Base-by-base conservation (phyloP, 768 basidiomycete species). In the Boletellus emodensis region DNA sequence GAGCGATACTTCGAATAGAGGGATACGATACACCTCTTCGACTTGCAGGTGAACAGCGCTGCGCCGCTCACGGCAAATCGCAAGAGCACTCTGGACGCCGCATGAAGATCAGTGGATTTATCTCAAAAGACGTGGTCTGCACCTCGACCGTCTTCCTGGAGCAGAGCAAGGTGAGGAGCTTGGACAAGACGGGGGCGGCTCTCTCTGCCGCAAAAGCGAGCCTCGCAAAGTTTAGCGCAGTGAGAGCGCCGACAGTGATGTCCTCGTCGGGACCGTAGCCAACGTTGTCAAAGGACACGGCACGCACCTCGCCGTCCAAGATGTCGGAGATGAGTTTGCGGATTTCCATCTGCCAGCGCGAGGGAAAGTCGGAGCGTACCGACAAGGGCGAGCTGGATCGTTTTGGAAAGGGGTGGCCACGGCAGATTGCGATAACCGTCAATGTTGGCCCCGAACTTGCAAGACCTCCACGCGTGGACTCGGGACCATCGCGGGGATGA, bases 161-260 rank as follows among this genome's bases (percentile, higher is more conserved):
- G 38, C 37, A 52, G 9, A 66, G 40, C 18, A 14, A 44, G 4
- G 30, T 14, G 9, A 65, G 26, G n/a, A 53, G 40, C 38, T 52
- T 48, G 18, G 54, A 57, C 18, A 57, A 20, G 40, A 38, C n/a
- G 2, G 55, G 37, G 15, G 42, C 41, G 2, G 28, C 44, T 18
- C 18, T n/a, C 22, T 50, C 52, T 15, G 40, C 43, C 13, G 44
- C 38, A 20, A 83, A 73, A 18, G 75, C 69, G 11, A 79, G 55
- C 42, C 82, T 72, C 4, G 75, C 76, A 44, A 80, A 83, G 57
- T 85, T 84, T 40, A 85, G 63, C 2, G 78, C 78, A 5, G 80
- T 82, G 20, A 86, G 70, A 12, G 80, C 79, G 51, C 79, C 78
- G 2, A 80, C 70, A 13, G 80, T 73, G 14, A 44, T 40, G 28